A percentile compares a stretch with the other conserved stretches of the same genome.
Conservation (phyloP, 805 yeast species). For the Barnettozyma populi region DNA sequence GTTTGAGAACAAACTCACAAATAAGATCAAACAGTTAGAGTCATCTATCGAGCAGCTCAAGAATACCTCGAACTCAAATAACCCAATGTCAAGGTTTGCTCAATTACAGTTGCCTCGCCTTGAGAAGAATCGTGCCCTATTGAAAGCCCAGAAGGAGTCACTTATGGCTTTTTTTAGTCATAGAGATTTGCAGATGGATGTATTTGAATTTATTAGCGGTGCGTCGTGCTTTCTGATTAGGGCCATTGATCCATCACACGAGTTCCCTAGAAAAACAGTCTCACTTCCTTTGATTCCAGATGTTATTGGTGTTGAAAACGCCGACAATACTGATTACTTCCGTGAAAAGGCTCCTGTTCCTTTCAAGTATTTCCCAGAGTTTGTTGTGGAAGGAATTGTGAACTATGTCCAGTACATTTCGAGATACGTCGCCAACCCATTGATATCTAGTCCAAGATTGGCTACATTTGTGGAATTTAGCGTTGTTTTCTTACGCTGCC, state of each 20-base stretch:
- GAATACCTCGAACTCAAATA: constrained; percentile 12
- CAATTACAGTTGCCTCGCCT: constrained; percentile 45
- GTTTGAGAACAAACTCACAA: constrained; percentile 49
- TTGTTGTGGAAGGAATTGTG: constrained; percentile 73
- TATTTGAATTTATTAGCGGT: constrained; percentile 76
- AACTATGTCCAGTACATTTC: constrained; percentile 62
- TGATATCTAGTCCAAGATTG: constrained; percentile 48
- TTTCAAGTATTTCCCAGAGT: constrained; percentile 83
- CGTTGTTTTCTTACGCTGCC: constrained; percentile 73
- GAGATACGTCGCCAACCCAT: constrained; percentile 49
- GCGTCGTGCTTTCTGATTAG: constrained; percentile 66
- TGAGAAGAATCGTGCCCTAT: constrained; percentile 34
- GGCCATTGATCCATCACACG: constrained; percentile 66
- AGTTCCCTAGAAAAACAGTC: constrained; percentile 49
- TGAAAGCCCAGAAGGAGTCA: constrained; percentile 46
- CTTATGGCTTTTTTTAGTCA: constrained; percentile 58
- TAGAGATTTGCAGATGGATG: constrained; percentile 52
- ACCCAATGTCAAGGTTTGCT: constrained; percentile 26
- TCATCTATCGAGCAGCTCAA: constrained; percentile 29
- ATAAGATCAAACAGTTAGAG: constrained; percentile 43
- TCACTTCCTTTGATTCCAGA: constrained; percentile 56
- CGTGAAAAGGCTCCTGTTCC: constrained; percentile 64
- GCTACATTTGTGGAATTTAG: constrained; percentile 62
- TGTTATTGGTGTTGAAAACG: constrained; percentile 55
- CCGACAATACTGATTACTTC: constrained; percentile 70